A percentile compares a stretch with the other conserved stretches of the same genome.
Evolutionary conservation across 306 rosid species (phyloP).

Genomic region (Acacia crassicarpa): DNA sequence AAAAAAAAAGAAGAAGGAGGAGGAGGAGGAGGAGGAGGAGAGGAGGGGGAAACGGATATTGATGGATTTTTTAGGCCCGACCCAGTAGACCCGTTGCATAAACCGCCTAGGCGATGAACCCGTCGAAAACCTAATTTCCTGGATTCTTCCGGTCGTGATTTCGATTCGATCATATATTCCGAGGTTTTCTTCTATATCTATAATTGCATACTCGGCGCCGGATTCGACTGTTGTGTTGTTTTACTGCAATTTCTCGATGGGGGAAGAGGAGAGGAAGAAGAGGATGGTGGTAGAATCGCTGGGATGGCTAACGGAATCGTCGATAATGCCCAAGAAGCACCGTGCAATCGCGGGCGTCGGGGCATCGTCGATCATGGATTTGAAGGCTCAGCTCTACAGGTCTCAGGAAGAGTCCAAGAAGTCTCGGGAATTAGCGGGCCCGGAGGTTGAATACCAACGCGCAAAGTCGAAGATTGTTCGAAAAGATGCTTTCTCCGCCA

Average conservation of each 20-base stretch:
- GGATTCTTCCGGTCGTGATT: neutral
- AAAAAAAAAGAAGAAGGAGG: too few species aligned
- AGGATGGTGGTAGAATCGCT: conserved; percentile 72
- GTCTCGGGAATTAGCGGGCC: conserved; percentile 56
- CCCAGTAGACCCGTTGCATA: neutral
- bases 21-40: too few species aligned
- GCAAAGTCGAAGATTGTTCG: conserved; percentile 66
- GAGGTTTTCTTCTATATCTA: neutral
- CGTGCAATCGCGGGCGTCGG: conserved; percentile 86
- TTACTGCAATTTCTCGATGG: conserved; percentile 32
- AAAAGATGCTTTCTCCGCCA: conserved; percentile 50
- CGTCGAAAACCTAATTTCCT: conserved; percentile 20
- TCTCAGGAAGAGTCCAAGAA: conserved; percentile 89
- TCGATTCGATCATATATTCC: neutral
- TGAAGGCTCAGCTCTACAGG: conserved; percentile 85
- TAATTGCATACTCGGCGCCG: neutral
- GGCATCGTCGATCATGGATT: conserved; percentile 82
- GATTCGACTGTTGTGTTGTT: neutral
- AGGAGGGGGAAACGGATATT: neutral
- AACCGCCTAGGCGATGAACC: neutral
- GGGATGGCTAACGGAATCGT: conserved; percentile 97
- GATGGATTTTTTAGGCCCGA: neutral
- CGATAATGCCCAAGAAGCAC: conserved; percentile 97
- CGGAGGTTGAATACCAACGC: conserved; percentile 71
- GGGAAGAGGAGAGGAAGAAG: conserved; percentile 51